Base-by-base conservation (phyloP, 805 yeast species). In the Ogataea methanolica region DNA sequence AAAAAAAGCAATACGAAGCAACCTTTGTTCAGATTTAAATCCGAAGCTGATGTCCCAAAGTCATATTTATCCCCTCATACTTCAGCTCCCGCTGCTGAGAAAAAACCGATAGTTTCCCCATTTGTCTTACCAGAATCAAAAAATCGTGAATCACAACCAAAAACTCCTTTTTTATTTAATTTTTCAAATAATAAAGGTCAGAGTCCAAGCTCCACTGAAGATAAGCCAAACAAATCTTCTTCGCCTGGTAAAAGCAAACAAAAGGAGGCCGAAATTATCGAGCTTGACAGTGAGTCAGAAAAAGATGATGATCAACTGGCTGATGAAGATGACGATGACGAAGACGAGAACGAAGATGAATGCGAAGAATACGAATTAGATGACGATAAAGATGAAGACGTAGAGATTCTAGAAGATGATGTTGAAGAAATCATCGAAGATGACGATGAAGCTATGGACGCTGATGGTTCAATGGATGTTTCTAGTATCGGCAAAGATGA, bases 321-420 rank as follows among this genome's bases (percentile, higher is more conserved):
- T n/a, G 50, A 36, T 17, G 41, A 40, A 22, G 31, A 36, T 21
- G 50, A 40, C 15, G 29, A 38, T 14, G 41, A 22, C n/a, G 49
- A 46, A 16, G 44, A 41, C 7, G 41, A 45, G 12, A 33, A 35
- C 37, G 33, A 42, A 22, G 33, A 39, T 5, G 43, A 38, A n/a
- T 38, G 31, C 6, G 40, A 40, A n/a, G 42, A 41, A 22, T 37
- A 17, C 9, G 19, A 40, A 9, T 40, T 23, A 19, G 36, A 29
- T 12, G 47, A 40, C 17, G 43, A 33, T 7, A 39, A 17, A 3
- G 36, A 39, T 11, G 36, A 37, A 37, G 40, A 46, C 4, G 39
- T 17, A 5, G 42, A 40, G 19, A 31, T 16, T n/a, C 21, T 8
- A 19, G 34, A 17, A 19, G 42, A 40, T 21, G 41, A 42, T 16